Evolutionary conservation across 116 monocot genomes (phyloP), one percentile per base, ranked within the genome.

Genomic region (Papilionanthe hybrid): DNA sequence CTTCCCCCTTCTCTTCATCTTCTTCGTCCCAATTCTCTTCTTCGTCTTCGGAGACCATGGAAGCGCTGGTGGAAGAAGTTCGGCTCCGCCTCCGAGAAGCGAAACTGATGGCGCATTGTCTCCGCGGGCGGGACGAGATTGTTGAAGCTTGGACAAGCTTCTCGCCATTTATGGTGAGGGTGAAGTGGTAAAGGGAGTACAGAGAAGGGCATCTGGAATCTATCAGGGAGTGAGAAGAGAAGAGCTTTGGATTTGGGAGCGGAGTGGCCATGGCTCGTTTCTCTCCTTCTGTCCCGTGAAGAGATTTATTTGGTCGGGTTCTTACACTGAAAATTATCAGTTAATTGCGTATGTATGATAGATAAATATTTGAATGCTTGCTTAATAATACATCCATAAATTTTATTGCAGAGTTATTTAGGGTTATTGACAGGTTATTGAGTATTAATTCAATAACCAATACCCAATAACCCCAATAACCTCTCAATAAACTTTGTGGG

Each of bases 11-110:
- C 0, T 82, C 86, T 0, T 84, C 81, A 0, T 76, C 85, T 0
- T 77, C 83, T 10, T 79, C 86, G 5, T 77, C 84, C 5, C 82
- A 66, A 11, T 82, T 79, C 10, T 84, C 79, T 19, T 58, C 77
- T 9, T 80, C 81, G 5, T 56, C 79, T n/a, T 77, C 89, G 5
- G 19, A 57, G 18, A 22, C n/a, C 19, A 9, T 10, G 47, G 11
- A 10, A 47, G 30, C 45, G 10, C 25, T 20, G 18, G 44, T 44
- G 20, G 73, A 42, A 73, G 44, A 17, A 73, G 73, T 20, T 22
- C 22, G 43, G 20, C 73, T 42, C 43, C 73, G 42, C 73, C 17
- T 42, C 73, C 43, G 42, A 7, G 30, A 44, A 44, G 73, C 73
- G 44, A 73, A 73, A 44, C 58, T 28, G 29, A 27, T 60, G 28